Percentiles rank a stretch among this genome's conserved stretches.
Conservation (phyloP, 1,284 basidiomycete species). For the Cryptococcus floricola region DNA sequence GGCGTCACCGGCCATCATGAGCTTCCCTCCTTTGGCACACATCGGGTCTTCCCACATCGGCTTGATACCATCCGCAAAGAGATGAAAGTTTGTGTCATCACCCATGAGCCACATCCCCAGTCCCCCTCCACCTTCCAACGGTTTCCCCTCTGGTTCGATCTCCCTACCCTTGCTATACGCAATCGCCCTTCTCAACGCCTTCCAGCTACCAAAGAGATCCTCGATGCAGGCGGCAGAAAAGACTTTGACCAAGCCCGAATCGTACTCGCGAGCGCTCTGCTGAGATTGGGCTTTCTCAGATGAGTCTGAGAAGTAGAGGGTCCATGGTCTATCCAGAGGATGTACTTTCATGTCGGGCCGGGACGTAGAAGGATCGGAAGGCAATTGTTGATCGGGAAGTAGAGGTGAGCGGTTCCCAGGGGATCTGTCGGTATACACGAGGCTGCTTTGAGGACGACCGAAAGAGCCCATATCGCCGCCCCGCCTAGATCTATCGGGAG, state of each 20-base stretch:
- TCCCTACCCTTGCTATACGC: slow-evolving; percentile 12
- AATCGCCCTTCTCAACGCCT: slow-evolving; percentile 30
- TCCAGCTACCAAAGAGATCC: slow-evolving; percentile 32
- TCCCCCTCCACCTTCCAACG: slow-evolving; percentile 15
- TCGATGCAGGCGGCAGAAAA: slow-evolving; percentile 24
- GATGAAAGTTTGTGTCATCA: slow-evolving; percentile 36
- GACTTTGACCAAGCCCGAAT: slow-evolving; percentile 23
- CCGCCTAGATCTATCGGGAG: no score
- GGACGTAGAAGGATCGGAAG: no score
- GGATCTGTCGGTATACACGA: no score
- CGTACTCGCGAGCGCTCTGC: slow-evolving; percentile 15
- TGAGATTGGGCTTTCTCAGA: neutral
- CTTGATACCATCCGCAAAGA: slow-evolving; percentile 29
- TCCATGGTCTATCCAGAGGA: slow-evolving; percentile 3
- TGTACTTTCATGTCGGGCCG: no score
- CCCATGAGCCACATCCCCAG: slow-evolving; percentile 25
- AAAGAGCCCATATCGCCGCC: no score
- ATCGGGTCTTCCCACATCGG: slow-evolving; percentile 41
- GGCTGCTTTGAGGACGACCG: no score
- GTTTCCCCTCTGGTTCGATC: slow-evolving; percentile 16
- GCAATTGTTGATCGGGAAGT: no score
- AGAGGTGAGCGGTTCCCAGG: no score
- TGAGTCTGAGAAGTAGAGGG: slow-evolving; percentile 12
- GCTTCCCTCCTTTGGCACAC: slow-evolving; percentile 31
- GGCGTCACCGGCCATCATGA: slow-evolving; percentile 26